Evolutionary conservation across 2,329 filamentous ascomycete genomes (phyloP).

Genomic region (Scortechinia acanthostroma): DNA sequence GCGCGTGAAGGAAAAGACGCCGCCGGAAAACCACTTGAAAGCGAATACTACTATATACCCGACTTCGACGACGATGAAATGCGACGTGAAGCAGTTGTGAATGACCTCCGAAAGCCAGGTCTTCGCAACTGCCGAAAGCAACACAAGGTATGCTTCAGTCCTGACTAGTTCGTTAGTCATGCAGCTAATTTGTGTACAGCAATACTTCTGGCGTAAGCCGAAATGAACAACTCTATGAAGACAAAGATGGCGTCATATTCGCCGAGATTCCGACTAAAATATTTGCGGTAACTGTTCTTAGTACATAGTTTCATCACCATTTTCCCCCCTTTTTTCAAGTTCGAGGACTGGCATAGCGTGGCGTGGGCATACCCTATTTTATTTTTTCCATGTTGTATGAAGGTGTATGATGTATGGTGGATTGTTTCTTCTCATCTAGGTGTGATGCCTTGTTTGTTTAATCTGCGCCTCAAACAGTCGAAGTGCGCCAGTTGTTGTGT

Average conservation of each 20-base stretch:
- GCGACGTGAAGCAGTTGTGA: conserved; percentile 74
- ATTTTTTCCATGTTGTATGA: conserved; percentile 7
- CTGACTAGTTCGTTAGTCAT: not conserved
- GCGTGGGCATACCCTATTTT: conserved; percentile 26
- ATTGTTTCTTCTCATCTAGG: not conserved
- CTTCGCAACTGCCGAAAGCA: conserved; percentile 85
- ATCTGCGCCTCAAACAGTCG: no score
- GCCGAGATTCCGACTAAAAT: no score
- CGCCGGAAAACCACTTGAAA: conserved; percentile 85
- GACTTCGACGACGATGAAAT: conserved; percentile 77
- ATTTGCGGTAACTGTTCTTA: conserved; percentile 9
- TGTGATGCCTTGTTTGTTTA: not conserved
- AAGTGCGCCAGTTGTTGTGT: no score
- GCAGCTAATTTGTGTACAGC: conserved; percentile 37
- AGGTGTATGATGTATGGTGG: not conserved
- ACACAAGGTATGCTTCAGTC: conserved; percentile 70
- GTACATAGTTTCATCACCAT: conserved; percentile 23
- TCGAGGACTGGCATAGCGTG: conserved; percentile 25
- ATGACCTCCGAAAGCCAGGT: conserved; percentile 81
- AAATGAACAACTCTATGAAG: no score
- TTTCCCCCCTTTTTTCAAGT: conserved; percentile 8
- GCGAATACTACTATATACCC: conserved; percentile 93
- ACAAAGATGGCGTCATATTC: no score
- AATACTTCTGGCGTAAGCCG: conserved; percentile 68
- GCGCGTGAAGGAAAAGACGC: conserved; percentile 88